Evolutionary conservation across 495 filamentous ascomycete species (phyloP).

Genomic region (Talaromyces ruber): DNA sequence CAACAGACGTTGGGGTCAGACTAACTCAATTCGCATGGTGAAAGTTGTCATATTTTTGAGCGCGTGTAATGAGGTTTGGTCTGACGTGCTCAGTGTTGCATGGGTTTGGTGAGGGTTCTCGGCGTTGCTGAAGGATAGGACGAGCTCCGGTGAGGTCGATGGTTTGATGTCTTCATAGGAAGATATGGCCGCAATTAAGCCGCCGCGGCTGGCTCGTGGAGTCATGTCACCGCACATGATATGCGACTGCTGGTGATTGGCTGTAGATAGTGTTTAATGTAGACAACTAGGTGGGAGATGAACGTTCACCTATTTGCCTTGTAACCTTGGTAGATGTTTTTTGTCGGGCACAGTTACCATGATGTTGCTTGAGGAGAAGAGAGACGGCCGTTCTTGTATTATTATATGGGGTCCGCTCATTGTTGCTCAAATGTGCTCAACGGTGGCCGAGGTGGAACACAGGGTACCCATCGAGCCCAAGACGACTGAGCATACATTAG

Average conservation of each 20-base stretch:
- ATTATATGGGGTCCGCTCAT: neutral
- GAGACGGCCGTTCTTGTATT: neutral
- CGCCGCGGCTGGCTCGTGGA: neutral
- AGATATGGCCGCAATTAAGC: neutral
- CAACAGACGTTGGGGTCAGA: neutral
- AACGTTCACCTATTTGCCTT: neutral
- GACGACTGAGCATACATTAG: neutral
- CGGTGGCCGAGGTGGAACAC: neutral
- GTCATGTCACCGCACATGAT: slow-evolving; percentile 1
- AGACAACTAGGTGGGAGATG: neutral
- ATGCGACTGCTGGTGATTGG: neutral
- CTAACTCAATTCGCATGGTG: neutral
- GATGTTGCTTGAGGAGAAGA: neutral
- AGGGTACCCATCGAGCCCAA: neutral
- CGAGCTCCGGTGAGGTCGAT: neutral
- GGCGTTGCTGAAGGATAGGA: neutral
- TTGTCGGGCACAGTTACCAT: neutral
- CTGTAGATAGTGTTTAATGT: neutral
- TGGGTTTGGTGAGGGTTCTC: neutral
- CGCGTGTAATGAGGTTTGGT: neutral
- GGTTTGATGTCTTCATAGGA: neutral
- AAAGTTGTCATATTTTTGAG: neutral
- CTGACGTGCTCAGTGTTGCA: neutral
- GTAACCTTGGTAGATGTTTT: neutral
- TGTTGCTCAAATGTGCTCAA: slow-evolving; percentile 2